These are phyloP conservation scores for Trichoderma pleuroti DNA, from an alignment of 2,329 filamentous ascomycete genomes.

Conservation along the genomic window DNA sequence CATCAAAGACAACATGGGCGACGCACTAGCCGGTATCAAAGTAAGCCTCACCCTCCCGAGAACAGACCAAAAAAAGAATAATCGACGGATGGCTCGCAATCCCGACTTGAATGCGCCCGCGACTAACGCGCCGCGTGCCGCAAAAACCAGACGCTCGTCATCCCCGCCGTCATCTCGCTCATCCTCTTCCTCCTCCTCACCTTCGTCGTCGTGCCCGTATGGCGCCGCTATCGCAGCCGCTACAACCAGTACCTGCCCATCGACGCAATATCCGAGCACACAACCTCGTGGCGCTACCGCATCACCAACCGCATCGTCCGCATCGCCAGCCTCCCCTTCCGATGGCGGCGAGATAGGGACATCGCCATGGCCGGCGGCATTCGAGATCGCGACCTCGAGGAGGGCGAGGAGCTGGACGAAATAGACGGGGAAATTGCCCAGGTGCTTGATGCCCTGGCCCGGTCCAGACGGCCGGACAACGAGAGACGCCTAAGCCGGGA, in stretches of 20 bases:
- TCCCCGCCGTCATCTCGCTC: slow-evolving; percentile 69
- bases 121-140: slow-evolving; percentile 7
- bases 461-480: slow-evolving; percentile 43
- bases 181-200: slow-evolving; percentile 63
- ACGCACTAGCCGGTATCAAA: slow-evolving; percentile 36
- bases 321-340: slow-evolving; percentile 37
- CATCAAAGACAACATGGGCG: slow-evolving; percentile 30
- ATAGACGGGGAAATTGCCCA: slow-evolving; percentile 50
- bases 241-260: slow-evolving; percentile 73
- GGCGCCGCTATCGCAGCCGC: slow-evolving; percentile 65
- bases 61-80: not conserved
- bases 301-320: slow-evolving; percentile 34
- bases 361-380: slow-evolving; percentile 40
- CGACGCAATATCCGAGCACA: slow-evolving; percentile 58
- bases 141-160: slow-evolving; percentile 58
- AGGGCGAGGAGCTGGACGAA: slow-evolving; percentile 66
- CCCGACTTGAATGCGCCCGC: not conserved
- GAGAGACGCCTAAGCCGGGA: slow-evolving; percentile 70
- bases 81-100: not conserved
- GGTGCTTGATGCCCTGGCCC: slow-evolving; percentile 36
- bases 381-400: slow-evolving; percentile 53
- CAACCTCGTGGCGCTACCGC: slow-evolving; percentile 51
- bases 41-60: slow-evolving; percentile 23
- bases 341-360: slow-evolving; percentile 45
- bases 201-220: slow-evolving; percentile 63